phyloP scores from a whole-genome alignment of 2,329 filamentous ascomycete species.

The Lecanoromycetidae sp. region DNA sequence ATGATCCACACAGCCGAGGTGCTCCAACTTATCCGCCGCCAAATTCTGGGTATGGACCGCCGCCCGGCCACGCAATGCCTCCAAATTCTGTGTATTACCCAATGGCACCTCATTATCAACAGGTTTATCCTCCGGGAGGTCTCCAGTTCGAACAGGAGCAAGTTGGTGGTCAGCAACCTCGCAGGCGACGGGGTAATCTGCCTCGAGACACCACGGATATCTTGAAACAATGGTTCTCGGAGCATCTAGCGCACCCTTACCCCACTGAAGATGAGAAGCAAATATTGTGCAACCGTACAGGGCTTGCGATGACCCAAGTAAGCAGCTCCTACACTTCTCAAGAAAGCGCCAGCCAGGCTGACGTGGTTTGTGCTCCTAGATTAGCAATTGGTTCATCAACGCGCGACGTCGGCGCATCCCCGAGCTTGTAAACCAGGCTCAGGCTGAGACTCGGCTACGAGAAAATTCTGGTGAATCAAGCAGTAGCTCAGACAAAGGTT shows the following conservation, averaged over 20 bases:
- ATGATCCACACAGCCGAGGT: background rate
- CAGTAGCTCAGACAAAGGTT: conserved; percentile 8
- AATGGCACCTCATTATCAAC: background rate
- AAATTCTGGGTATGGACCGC: background rate
- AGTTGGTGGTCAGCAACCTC: background rate
- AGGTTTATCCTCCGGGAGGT: background rate
- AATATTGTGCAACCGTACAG: conserved; percentile 62
- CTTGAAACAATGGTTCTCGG: conserved; percentile 65
- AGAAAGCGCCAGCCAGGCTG: no score
- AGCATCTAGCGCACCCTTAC: conserved; percentile 70
- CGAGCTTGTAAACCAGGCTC: conserved; percentile 11
- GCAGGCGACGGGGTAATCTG: conserved; percentile 60
- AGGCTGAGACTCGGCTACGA: conserved; percentile 10
- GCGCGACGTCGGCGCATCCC: conserved; percentile 37
- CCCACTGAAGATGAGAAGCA: conserved; percentile 82
- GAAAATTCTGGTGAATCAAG: conserved; percentile 9
- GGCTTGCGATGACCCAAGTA: conserved; percentile 59
- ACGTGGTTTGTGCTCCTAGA: no score
- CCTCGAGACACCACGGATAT: conserved; percentile 84
- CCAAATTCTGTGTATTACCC: background rate
- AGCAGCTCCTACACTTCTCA: no score
- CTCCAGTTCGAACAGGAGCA: conserved; percentile 8
- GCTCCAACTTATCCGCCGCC: background rate
- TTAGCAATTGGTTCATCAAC: conserved; percentile 44
- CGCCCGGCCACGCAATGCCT: no score